Base-by-base conservation (phyloP, 805 yeast species). In the Pichia cabralensis region DNA sequence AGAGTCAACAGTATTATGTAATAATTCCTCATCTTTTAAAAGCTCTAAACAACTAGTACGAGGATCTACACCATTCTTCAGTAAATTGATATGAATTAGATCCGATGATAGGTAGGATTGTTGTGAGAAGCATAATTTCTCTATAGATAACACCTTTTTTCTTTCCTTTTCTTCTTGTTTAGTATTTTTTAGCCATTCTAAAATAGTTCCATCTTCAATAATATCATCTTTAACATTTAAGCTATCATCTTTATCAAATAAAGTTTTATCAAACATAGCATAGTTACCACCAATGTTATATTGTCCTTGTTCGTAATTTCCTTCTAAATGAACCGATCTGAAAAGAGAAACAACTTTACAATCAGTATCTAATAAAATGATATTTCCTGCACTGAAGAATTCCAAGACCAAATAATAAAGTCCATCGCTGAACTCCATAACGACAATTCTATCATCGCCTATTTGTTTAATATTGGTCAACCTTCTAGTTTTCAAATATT, bases 361-460 rank as follows among this genome's bases (percentile, higher is more conserved):
- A 15, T 77, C 69, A 20, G 73, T 67, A 54, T 89, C 94, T 41
- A 89, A 63, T 15, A 89, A 63, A 14, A 89, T 62, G 35, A 89
- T 72, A 52, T 89, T 89, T 19, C 98, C 98, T 3, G 96, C 96
- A 52, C 96, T 82, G 61, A 88, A 89, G 49, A 89, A 89, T 56
- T 89, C 98, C 34, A 89, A 57, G 0, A 84, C 95, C 43, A 89
- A 60, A 46, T 81, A 79, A 49, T 61, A 76, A 34, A 72, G 48
- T 2, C 95, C 95, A 48, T 84, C 95, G 29, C 88, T 76, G 58
- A 89, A 89, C 40, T 83, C 76, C 29, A 89, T 56, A 0, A 86
- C 94, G 28, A 84, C 62, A n/a, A 84, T 74, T 55, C 97, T 69
- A 52, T 86, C 96, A 48, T 76, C 71, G 1, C 76, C 79, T 5